Conservation (phyloP, 2,329 filamentous ascomycete genomes). For the Ceratocystis cubensis region DNA sequence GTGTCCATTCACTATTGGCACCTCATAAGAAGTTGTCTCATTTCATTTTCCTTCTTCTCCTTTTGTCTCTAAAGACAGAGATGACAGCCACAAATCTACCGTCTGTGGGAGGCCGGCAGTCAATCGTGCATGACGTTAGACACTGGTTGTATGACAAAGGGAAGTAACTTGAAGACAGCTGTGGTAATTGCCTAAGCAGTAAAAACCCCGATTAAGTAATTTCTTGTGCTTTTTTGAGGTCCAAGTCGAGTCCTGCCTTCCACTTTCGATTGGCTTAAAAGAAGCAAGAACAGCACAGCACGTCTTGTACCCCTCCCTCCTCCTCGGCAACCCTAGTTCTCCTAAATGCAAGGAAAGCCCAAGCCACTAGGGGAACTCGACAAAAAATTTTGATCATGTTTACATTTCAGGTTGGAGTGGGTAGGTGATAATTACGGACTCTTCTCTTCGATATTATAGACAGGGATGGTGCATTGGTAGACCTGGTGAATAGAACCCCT, state of each 20-base stretch:
- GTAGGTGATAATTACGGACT: neutral
- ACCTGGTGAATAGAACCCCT: neutral
- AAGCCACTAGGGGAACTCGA: neutral
- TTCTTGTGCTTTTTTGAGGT: neutral
- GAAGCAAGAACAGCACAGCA: neutral
- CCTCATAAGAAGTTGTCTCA: neutral
- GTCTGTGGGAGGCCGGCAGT: neutral
- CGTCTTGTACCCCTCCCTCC: too few species aligned
- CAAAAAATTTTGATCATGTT: neutral
- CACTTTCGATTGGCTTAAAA: neutral
- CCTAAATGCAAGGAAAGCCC: neutral
- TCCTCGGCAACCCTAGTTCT: neutral
- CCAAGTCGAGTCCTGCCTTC: neutral
- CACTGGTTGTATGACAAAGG: neutral
- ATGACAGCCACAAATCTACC: constrained; percentile 1
- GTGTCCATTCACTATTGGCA: neutral
- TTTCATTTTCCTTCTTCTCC: neutral
- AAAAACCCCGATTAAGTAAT: neutral
- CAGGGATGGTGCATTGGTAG: neutral
- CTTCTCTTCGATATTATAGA: neutral
- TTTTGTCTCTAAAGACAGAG: neutral
- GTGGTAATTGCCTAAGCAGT: neutral
- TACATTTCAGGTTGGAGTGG: constrained; percentile 13
- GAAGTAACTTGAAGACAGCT: neutral
- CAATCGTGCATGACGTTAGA: neutral